phyloP scores from a whole-genome alignment of 257 asterid genomes.

The Primulina eburnea region DNA sequence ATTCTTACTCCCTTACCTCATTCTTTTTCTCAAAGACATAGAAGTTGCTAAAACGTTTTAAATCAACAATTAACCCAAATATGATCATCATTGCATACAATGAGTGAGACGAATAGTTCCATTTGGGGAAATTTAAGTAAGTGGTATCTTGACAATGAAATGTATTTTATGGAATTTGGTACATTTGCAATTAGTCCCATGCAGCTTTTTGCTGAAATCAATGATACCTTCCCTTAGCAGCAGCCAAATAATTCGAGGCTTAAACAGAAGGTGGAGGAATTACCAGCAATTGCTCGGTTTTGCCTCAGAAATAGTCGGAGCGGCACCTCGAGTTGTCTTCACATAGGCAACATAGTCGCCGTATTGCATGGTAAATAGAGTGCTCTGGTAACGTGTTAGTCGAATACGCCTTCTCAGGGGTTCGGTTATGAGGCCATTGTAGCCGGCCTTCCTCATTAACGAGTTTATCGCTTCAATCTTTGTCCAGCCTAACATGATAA shows the following conservation, averaged over 20 bases:
- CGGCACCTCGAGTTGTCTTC: constrained; percentile 71
- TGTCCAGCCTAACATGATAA: constrained; percentile 61
- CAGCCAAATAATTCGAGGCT: constrained; percentile 28
- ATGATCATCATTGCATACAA: no score
- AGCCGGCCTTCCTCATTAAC: constrained; percentile 78
- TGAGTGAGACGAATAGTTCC: neutral
- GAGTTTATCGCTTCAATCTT: constrained; percentile 76
- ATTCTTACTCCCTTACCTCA: no score
- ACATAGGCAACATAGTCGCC: constrained; percentile 69
- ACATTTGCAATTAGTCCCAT: constrained; percentile 24
- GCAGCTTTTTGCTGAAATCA: constrained; percentile 22
- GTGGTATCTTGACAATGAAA: neutral
- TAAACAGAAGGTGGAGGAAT: constrained; percentile 24
- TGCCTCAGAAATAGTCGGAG: constrained; percentile 67
- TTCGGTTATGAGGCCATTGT: constrained; percentile 55
- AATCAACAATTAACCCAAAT: no score
- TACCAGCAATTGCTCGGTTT: constrained; percentile 43
- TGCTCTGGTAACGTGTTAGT: constrained; percentile 89
- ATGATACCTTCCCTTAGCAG: constrained; percentile 24
- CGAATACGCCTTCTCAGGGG: constrained; percentile 49
- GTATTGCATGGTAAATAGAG: constrained; percentile 72
- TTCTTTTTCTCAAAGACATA: no score
- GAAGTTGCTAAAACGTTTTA: neutral
- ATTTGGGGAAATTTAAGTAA: neutral
- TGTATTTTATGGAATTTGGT: constrained; percentile 11